Conservation (phyloP, 345 rosid genomes). For the Eucalyptus regnans region DNA sequence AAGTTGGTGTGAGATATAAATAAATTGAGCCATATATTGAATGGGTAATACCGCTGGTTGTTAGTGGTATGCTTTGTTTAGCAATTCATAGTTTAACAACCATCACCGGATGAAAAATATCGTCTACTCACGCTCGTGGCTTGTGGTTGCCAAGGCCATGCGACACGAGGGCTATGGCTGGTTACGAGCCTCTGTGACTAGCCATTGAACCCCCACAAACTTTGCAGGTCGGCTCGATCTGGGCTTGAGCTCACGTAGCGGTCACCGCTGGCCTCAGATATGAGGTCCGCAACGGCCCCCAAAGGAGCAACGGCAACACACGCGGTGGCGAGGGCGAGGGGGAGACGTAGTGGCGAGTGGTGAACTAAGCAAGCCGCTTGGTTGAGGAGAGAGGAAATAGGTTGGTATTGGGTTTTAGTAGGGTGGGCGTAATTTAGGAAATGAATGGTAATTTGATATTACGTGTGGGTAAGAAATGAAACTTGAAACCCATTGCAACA, state of each 20-base stretch:
- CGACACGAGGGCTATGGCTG: neutral
- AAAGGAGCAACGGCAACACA: neutral
- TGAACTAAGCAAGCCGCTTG: neutral
- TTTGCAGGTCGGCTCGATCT: neutral
- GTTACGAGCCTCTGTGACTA: neutral
- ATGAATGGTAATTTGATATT: neutral
- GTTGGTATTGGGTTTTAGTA: neutral
- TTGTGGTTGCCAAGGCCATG: neutral
- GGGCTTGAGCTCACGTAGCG: neutral
- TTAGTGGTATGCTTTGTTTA: no score
- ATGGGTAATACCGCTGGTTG: no score
- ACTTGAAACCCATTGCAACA: neutral
- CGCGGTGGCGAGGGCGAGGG: neutral
- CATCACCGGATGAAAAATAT: no score
- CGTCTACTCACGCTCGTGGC: neutral
- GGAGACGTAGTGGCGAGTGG: neutral
- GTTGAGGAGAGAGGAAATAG: neutral
- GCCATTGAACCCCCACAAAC: neutral
- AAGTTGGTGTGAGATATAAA: no score
- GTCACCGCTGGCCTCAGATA: neutral
- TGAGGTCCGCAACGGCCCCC: neutral
- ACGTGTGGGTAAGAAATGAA: neutral
- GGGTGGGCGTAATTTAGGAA: neutral
- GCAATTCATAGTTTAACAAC: no score
- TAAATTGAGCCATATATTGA: no score